phyloP scores from a whole-genome alignment of 169 alveolate genomes.

The Babesia ovis region DNA sequence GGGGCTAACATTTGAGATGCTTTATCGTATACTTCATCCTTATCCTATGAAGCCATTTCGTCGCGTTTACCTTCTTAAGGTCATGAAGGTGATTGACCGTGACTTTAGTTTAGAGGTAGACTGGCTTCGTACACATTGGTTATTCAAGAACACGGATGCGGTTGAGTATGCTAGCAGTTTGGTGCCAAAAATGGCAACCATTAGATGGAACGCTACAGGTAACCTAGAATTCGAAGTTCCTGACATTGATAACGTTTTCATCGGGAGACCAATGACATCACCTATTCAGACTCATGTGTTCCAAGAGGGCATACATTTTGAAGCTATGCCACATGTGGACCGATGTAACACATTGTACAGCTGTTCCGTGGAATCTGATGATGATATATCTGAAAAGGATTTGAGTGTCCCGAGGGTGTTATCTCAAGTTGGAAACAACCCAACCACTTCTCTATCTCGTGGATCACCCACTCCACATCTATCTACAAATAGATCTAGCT shows the following conservation, averaged over 20 bases:
- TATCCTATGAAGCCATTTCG: constrained; percentile 87
- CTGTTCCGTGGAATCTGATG: background rate
- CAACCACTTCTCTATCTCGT: background rate
- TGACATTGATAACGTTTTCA: constrained; percentile 13
- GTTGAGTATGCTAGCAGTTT: constrained; percentile 69
- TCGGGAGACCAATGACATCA: constrained; percentile 4
- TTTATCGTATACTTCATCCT: constrained; percentile 81
- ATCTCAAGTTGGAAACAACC: background rate
- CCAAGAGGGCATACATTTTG: background rate
- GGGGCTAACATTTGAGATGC: constrained; percentile 87
- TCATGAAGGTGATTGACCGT: constrained; percentile 82
- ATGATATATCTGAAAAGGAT: background rate
- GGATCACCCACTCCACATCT: background rate
- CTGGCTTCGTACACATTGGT: constrained; percentile 80
- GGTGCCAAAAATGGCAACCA: constrained; percentile 78
- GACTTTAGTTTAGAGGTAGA: constrained; percentile 72
- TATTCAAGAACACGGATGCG: constrained; percentile 81
- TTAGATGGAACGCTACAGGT: constrained; percentile 75
- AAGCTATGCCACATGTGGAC: background rate
- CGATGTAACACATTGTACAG: constrained; percentile 15
- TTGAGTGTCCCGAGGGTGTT: background rate
- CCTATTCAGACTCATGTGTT: background rate
- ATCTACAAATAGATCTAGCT: background rate
- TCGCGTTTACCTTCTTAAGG: constrained; percentile 82
- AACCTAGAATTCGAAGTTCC: constrained; percentile 70